Evolutionary conservation across 768 basidiomycete genomes (phyloP).

Genomic region (Mycena haematopus): DNA sequence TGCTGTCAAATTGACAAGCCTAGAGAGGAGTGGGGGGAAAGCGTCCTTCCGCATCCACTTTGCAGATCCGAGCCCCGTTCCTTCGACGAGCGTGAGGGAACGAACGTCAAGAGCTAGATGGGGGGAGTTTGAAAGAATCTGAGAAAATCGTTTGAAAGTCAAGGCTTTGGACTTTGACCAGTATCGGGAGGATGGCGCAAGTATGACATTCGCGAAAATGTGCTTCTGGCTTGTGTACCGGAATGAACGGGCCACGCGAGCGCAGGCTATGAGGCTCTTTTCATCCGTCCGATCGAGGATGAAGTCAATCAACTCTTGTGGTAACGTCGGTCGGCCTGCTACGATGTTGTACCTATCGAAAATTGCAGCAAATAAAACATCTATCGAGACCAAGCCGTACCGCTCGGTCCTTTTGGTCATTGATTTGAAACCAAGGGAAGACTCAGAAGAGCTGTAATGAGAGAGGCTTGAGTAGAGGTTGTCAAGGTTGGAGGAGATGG

Average conservation of each 20-base stretch:
- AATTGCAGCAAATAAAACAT: too few relatives aligned
- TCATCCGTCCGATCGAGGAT: conserved; percentile 20
- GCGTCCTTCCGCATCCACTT: conserved; percentile 12
- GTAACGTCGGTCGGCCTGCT: conserved; percentile 1
- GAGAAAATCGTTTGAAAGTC: conserved; percentile 1
- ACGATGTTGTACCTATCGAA: too few relatives aligned
- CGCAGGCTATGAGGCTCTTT: conserved; percentile 9
- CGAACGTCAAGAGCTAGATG: conserved; percentile 22
- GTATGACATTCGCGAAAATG: conserved; percentile 16
- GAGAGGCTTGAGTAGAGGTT: too few relatives aligned
- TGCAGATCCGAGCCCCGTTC: neutral
- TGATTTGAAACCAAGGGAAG: too few relatives aligned
- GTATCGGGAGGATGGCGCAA: conserved; percentile 8
- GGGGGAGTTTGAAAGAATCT: conserved; percentile 19
- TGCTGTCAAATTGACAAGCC: conserved; percentile 12
- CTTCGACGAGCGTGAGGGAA: conserved; percentile 7
- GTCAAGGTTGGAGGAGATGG: too few relatives aligned
- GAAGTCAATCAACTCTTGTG: conserved; percentile 27
- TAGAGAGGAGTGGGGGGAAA: conserved; percentile 6
- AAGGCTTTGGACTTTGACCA: neutral
- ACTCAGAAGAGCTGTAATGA: too few relatives aligned
- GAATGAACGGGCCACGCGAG: conserved; percentile 22
- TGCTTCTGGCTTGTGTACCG: conserved; percentile 23
- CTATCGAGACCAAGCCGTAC: too few relatives aligned
- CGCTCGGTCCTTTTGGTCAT: too few relatives aligned